phyloP scores from a whole-genome alignment of 176 grass and related monocot genomes.

The Oryza glaberrima region DNA sequence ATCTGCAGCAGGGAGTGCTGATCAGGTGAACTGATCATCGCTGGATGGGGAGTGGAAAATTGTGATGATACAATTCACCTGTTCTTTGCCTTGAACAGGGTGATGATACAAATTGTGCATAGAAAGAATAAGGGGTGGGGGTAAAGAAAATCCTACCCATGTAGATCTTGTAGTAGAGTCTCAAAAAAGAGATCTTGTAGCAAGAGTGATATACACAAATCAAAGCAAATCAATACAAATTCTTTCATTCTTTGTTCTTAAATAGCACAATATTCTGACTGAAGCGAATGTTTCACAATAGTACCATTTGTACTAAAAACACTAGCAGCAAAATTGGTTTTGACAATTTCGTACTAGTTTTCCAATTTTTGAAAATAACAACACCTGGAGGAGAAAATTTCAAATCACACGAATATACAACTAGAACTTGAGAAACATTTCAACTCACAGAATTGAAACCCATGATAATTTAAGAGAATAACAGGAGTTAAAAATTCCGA shows the following conservation, averaged over 20 bases:
- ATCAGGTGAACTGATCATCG: constrained; percentile 37
- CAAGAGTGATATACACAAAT: neutral
- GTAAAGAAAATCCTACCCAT: constrained; percentile 3
- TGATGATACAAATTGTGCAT: constrained; percentile 25
- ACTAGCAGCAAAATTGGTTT: no score
- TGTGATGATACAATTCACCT: neutral
- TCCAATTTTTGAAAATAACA: no score
- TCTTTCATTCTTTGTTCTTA: no score
- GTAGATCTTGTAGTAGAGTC: constrained; percentile 45
- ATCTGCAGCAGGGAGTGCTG: constrained; percentile 29
- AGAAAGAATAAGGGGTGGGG: constrained; percentile 29
- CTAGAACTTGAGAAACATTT: no score
- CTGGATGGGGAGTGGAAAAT: neutral
- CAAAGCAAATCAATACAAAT: constrained; percentile 25
- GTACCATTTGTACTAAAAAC: no score
- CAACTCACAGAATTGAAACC: no score
- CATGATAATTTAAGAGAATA: no score
- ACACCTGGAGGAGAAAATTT: no score
- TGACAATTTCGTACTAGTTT: no score
- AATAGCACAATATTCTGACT: neutral
- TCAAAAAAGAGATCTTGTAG: neutral
- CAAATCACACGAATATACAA: no score
- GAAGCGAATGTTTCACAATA: no score
- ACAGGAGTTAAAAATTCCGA: no score
- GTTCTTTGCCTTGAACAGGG: neutral